Conservation (phyloP, 169 alveolate genomes). For the Plasmodium sp. region DNA sequence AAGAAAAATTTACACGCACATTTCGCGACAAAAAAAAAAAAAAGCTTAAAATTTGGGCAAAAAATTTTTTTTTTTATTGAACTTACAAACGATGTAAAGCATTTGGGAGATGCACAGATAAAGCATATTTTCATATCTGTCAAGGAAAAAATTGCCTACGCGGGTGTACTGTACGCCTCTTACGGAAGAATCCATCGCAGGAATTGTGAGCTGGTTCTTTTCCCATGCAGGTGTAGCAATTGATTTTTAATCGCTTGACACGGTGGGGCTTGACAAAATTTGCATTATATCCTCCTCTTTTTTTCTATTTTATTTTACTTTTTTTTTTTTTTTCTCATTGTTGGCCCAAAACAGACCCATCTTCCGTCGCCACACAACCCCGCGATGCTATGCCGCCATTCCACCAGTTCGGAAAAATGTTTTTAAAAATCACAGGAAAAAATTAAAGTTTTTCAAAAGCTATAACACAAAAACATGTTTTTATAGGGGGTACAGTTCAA, state of each 20-base stretch:
- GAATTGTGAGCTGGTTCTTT: background rate
- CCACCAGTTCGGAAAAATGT: background rate
- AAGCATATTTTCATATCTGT: background rate
- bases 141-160: background rate
- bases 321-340: background rate
- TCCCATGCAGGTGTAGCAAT: background rate
- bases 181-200: background rate
- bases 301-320: too few species aligned
- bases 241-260: background rate
- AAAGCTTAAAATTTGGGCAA: background rate
- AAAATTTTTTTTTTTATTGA: too few species aligned
- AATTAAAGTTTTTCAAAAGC: conserved; percentile 28
- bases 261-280: background rate
- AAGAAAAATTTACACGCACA: background rate
- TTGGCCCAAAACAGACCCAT: background rate
- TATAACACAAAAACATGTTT: conserved; percentile 29
- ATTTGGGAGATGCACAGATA: background rate
- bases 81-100: background rate
- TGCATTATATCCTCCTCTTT: background rate
- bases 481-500: background rate
- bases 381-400: background rate
- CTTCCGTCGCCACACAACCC: background rate
- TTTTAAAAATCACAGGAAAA: conserved; percentile 22
- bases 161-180: background rate
- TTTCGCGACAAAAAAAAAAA: background rate